Percentiles rank a stretch among this genome's conserved stretches.
phyloP scores from a whole-genome alignment of 805 yeast species.

The Lachancea sp. region DNA sequence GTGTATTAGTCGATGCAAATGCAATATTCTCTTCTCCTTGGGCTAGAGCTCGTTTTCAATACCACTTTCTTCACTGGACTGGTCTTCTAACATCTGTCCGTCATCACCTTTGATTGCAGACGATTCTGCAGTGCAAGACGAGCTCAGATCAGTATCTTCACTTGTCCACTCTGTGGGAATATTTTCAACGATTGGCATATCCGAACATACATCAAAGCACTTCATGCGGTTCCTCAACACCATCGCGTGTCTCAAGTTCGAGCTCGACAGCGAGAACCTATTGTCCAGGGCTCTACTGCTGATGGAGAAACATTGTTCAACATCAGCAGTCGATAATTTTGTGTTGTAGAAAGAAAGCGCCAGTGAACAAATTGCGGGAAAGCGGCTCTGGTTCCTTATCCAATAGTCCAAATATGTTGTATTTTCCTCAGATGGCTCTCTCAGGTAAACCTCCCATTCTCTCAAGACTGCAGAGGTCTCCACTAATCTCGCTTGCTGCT shows the following conservation, averaged over 20 bases:
- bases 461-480: neutral
- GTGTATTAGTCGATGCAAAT: too few relatives aligned
- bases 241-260: neutral
- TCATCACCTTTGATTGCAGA: too few relatives aligned
- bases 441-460: neutral
- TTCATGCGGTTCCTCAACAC: neutral
- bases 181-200: neutral
- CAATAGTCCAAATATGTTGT: neutral
- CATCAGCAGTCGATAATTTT: neutral
- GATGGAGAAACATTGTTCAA: neutral
- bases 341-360: neutral
- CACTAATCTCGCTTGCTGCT: neutral
- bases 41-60: neutral
- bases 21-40: neutral
- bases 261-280: neutral
- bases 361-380: neutral
- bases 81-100: neutral
- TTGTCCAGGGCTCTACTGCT: neutral
- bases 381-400: neutral
- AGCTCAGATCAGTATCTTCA: neutral
- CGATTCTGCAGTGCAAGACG: neutral
- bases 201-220: neutral
- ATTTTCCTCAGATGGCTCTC: conserved; percentile 1
- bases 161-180: neutral
- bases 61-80: neutral